phyloP scores from a whole-genome alignment of 2,329 filamentous ascomycete species.

The Fusarium albidum region DNA sequence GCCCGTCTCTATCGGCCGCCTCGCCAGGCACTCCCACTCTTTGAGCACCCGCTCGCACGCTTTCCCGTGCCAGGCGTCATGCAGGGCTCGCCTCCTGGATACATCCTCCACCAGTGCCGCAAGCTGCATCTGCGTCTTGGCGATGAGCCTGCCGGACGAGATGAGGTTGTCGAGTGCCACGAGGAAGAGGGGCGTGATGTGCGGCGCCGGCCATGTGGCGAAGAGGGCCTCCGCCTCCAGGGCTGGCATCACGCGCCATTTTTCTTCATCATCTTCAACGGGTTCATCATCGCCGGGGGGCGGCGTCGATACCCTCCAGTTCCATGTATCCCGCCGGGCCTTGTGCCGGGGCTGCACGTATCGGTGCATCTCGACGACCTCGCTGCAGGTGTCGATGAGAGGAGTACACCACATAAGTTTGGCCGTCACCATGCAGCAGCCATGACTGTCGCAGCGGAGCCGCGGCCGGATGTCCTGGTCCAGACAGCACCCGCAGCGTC shows the following conservation, averaged over 20 bases:
- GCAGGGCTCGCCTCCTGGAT: not conserved
- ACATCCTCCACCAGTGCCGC: not conserved
- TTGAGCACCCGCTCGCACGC: constrained; percentile 28
- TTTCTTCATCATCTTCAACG: not conserved
- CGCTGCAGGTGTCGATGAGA: constrained; percentile 10
- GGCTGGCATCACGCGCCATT: not conserved
- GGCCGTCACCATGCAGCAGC: constrained; percentile 37
- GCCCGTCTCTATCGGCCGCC: constrained; percentile 5
- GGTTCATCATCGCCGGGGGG: not conserved
- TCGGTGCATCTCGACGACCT: constrained; percentile 19
- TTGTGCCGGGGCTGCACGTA: constrained; percentile 26
- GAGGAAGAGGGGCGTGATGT: constrained; percentile 2
- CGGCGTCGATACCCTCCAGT: not conserved
- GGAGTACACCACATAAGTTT: constrained; percentile 31
- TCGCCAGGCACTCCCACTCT: constrained; percentile 21
- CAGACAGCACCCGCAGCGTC: constrained; percentile 29
- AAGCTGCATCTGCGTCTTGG: not conserved
- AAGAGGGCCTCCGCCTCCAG: constrained; percentile 16
- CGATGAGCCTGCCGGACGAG: constrained; percentile 11
- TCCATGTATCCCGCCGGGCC: constrained; percentile 11
- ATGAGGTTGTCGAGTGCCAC: constrained; percentile 8
- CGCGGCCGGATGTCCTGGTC: constrained; percentile 3
- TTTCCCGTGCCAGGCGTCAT: constrained; percentile 12
- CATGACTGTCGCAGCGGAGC: constrained; percentile 37
- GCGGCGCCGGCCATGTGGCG: not conserved